Conservation (phyloP, 805 yeast species). For the Pichia exigua region DNA sequence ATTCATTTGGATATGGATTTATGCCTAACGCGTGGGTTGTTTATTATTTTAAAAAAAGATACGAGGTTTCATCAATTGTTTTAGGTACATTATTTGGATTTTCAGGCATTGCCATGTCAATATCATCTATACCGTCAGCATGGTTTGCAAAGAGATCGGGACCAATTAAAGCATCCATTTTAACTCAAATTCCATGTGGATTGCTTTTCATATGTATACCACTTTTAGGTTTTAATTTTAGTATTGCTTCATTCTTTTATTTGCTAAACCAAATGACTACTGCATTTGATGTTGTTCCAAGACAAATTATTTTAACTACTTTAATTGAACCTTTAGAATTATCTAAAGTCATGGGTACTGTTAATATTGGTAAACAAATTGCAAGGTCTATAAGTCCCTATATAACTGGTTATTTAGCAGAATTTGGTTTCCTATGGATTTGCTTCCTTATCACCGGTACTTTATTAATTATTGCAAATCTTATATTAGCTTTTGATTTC, state of each 20-base stretch:
- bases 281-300: conserved; percentile 88
- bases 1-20: conserved; percentile 82
- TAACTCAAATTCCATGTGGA: conserved; percentile 75
- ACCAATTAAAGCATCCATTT: conserved; percentile 67
- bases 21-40: conserved; percentile 87
- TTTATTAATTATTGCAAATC: conserved; percentile 42
- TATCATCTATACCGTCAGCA: conserved; percentile 74
- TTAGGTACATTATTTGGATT: conserved; percentile 63
- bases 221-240: conserved; percentile 28
- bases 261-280: conserved; percentile 53
- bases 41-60: conserved; percentile 61
- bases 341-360: conserved; percentile 75
- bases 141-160: conserved; percentile 59
- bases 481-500: conserved; percentile 36
- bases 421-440: conserved; percentile 34
- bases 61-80: conserved; percentile 43
- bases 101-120: conserved; percentile 54
- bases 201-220: conserved; percentile 51
- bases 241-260: conserved; percentile 42
- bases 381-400: conserved; percentile 79
- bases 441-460: conserved; percentile 49
- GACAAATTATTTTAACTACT: conserved; percentile 71
- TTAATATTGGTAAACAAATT: conserved; percentile 77
- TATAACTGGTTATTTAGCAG: conserved; percentile 70
- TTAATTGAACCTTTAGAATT: conserved; percentile 56